Conservation (phyloP, 2,329 filamentous ascomycete genomes). For the Ophiostoma tasmaniense region DNA sequence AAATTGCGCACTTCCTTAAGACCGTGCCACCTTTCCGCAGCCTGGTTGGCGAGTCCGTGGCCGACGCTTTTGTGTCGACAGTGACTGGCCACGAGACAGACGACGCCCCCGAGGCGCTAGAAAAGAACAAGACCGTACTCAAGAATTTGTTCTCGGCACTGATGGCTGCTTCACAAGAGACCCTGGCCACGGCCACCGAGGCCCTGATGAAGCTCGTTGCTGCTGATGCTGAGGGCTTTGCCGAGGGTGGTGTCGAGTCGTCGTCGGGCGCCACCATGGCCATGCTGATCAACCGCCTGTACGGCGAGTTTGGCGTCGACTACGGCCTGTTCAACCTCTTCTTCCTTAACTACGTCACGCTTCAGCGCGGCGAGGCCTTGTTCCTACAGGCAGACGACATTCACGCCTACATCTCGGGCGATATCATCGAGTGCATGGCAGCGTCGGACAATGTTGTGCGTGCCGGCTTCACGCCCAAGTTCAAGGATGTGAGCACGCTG, state of each 20-base stretch:
- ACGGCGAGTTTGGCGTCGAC: constrained; percentile 79
- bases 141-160: constrained; percentile 67
- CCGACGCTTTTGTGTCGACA: constrained; percentile 47
- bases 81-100: constrained; percentile 38
- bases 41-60: constrained; percentile 58
- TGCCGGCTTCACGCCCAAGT: constrained; percentile 95
- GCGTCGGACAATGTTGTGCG: constrained; percentile 98
- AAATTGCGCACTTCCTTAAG: constrained; percentile 78
- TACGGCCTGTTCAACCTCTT: constrained; percentile 93
- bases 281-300: constrained; percentile 66
- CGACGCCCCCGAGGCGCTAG: constrained; percentile 28
- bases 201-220: constrained; percentile 63
- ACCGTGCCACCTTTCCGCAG: constrained; percentile 47
- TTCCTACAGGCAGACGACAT: constrained; percentile 96
- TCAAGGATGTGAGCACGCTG: constrained; percentile 88
- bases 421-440: constrained; percentile 99
- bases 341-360: constrained; percentile 90
- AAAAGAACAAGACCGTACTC: constrained; percentile 68
- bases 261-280: constrained; percentile 63
- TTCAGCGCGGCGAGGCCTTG: constrained; percentile 84
- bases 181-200: constrained; percentile 55
- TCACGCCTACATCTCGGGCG: constrained; percentile 85
- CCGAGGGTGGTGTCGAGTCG: constrained; percentile 59
- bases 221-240: constrained; percentile 52
- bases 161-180: constrained; percentile 66